Evolutionary conservation across 345 rosid species (phyloP).

Genomic region (Physaria fendleri): DNA sequence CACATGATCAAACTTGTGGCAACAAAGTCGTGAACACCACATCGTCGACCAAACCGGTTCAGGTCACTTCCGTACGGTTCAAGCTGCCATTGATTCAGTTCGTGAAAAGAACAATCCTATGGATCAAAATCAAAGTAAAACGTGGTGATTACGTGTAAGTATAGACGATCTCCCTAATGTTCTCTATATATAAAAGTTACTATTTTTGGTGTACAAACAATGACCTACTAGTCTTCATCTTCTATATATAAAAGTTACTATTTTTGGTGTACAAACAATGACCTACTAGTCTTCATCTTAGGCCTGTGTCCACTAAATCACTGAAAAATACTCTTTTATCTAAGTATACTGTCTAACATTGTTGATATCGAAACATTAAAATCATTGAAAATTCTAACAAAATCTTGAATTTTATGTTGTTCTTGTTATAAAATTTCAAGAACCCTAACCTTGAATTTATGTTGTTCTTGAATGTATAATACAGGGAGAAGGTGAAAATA

Average conservation of each 20-base stretch:
- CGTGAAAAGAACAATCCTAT: neutral
- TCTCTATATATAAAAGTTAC: too few relatives aligned
- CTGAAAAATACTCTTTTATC: neutral
- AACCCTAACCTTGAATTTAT: too few relatives aligned
- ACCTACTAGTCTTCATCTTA: neutral
- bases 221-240: neutral
- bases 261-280: neutral
- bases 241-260: too few relatives aligned
- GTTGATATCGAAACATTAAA: neutral
- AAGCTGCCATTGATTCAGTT: slow-evolving; percentile 21
- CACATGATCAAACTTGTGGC: slow-evolving; percentile 22
- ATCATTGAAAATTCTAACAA: neutral
- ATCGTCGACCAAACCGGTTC: slow-evolving; percentile 22
- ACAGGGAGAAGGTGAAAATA: too few relatives aligned
- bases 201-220: neutral
- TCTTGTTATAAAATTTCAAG: too few relatives aligned
- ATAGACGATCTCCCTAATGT: neutral
- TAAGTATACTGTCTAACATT: neutral
- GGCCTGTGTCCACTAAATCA: neutral
- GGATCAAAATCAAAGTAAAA: slow-evolving; percentile 34
- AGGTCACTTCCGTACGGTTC: slow-evolving; percentile 12
- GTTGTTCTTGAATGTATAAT: too few relatives aligned
- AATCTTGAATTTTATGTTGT: neutral
- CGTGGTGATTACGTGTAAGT: slow-evolving; percentile 31
- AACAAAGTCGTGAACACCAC: slow-evolving; percentile 25